A percentile compares a stretch with the other conserved stretches of the same genome.
phyloP scores from a whole-genome alignment of 345 rosid species.

The Laguncularia racemosa region DNA sequence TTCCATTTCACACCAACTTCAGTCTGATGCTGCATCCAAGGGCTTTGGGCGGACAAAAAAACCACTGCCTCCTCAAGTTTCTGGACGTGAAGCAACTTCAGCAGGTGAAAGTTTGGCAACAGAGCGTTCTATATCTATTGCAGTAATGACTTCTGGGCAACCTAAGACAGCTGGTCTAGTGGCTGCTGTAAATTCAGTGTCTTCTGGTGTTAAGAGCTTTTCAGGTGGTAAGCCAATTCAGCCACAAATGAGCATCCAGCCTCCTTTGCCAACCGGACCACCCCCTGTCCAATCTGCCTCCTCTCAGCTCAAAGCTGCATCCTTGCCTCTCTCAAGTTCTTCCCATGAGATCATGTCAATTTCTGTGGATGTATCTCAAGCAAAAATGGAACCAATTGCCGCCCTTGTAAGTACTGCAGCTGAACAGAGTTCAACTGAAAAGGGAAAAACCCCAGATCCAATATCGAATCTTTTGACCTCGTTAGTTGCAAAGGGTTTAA shows the following conservation, averaged over 20 bases:
- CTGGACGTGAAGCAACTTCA: slow-evolving; percentile 28
- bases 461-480: slow-evolving; percentile 78
- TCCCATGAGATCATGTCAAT: slow-evolving; percentile 22
- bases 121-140: slow-evolving; percentile 21
- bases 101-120: slow-evolving; percentile 23
- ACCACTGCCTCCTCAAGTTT: slow-evolving; percentile 20
- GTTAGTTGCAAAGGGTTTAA: slow-evolving; percentile 65
- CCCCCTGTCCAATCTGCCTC: slow-evolving; percentile 19
- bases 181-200: slow-evolving; percentile 26
- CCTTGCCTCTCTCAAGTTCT: slow-evolving; percentile 24
- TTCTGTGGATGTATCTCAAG: slow-evolving; percentile 17
- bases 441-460: slow-evolving; percentile 47
- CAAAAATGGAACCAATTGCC: slow-evolving; percentile 33
- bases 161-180: slow-evolving; percentile 56
- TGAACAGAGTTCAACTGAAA: slow-evolving; percentile 29
- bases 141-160: slow-evolving; percentile 32
- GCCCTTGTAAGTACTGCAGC: slow-evolving; percentile 25
- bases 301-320: slow-evolving; percentile 22
- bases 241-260: slow-evolving; percentile 21
- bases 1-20: slow-evolving; percentile 21
- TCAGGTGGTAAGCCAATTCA: slow-evolving; percentile 24
- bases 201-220: slow-evolving; percentile 20
- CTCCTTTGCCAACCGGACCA: slow-evolving; percentile 18
- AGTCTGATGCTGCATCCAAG: slow-evolving; percentile 21
- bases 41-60: slow-evolving; percentile 31